These are phyloP conservation scores for Jacaranda copaia DNA, from an alignment of 257 asterid species.

Conservation along the genomic window DNA sequence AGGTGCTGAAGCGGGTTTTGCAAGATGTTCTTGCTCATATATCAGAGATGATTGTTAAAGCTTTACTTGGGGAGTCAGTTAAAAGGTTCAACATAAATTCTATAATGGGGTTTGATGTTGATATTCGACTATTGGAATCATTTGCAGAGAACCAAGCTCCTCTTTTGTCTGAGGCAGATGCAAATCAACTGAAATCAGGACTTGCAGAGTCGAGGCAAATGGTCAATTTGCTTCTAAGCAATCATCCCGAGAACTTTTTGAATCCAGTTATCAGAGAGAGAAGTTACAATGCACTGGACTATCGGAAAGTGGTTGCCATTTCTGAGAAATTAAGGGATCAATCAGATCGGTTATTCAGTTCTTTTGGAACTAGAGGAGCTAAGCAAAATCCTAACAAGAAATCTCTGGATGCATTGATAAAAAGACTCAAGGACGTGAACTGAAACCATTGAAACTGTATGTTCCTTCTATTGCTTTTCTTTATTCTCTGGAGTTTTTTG, in stretches of 20 bases:
- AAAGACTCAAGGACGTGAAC: constrained; percentile 86
- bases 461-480: constrained; percentile 34
- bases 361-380: constrained; percentile 92
- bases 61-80: constrained; percentile 79
- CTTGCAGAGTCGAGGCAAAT: constrained; percentile 90
- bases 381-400: constrained; percentile 93
- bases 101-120: constrained; percentile 81
- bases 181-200: constrained; percentile 69
- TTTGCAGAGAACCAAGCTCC: constrained; percentile 91
- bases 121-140: constrained; percentile 78
- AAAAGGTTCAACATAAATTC: constrained; percentile 81
- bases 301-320: constrained; percentile 77
- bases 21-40: constrained; percentile 88
- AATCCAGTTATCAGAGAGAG: constrained; percentile 95
- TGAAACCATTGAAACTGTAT: constrained; percentile 47
- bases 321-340: constrained; percentile 95
- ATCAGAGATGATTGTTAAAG: constrained; percentile 85
- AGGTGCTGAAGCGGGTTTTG: constrained; percentile 84
- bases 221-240: constrained; percentile 87
- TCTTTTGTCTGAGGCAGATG: constrained; percentile 70
- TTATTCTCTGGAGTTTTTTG: constrained; percentile 41
- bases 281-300: constrained; percentile 80
- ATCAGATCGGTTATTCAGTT: constrained; percentile 80
- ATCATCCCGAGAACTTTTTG: constrained; percentile 90
- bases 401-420: constrained; percentile 88